Evolutionary conservation across 768 basidiomycete genomes (phyloP).

Genomic region (Phlebiopsis gigantea): DNA sequence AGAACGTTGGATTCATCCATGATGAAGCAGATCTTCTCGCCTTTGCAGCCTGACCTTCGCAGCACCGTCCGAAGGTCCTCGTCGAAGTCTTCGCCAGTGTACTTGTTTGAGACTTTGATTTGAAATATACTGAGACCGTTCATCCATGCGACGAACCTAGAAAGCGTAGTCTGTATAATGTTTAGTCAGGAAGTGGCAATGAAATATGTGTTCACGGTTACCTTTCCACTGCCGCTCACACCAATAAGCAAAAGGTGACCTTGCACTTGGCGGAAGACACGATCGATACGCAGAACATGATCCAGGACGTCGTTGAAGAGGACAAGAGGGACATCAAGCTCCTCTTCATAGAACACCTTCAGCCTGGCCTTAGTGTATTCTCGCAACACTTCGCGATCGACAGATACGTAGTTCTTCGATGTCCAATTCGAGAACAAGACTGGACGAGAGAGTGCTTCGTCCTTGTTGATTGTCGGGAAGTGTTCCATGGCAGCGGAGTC

Average conservation of each 20-base stretch:
- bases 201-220: conserved; percentile 28
- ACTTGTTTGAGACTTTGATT: conserved; percentile 99
- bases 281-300: conserved; percentile 95
- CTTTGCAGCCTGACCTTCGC: conserved; percentile 94
- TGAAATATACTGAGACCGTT: conserved; percentile 99
- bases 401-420: conserved; percentile 92
- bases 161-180: conserved; percentile 77
- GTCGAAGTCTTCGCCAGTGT: conserved; percentile 97
- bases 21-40: conserved; percentile 99
- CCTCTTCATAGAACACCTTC: conserved; percentile 98
- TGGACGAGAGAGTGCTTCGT: conserved; percentile 82
- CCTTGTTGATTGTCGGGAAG: conserved; percentile 88
- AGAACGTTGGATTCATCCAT: conserved; percentile 99
- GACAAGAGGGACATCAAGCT: conserved; percentile 94
- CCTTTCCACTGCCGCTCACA: conserved; percentile 98
- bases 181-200: not conserved
- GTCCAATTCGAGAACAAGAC: conserved; percentile 99
- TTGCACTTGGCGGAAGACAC: conserved; percentile 97
- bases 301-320: conserved; percentile 98
- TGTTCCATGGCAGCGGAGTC: conserved; percentile 79
- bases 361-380: conserved; percentile 97
- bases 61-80: conserved; percentile 95
- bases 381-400: conserved; percentile 86
- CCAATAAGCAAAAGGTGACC: conserved; percentile 96
- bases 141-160: conserved; percentile 99